Evolutionary conservation across 768 basidiomycete species (phyloP).

Genomic region (Boletus pseudopeckii): DNA sequence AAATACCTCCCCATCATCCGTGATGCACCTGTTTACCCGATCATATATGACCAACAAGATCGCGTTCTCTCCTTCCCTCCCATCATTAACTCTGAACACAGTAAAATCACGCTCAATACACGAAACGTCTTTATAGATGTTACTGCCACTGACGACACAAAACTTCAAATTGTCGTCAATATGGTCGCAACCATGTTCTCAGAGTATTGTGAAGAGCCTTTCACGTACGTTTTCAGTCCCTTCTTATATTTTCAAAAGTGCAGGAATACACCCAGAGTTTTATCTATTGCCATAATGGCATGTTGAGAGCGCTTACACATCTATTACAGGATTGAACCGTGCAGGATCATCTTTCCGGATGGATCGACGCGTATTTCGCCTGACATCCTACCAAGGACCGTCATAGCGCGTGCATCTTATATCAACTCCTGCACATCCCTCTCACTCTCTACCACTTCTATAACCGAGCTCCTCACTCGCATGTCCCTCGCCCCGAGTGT

Average conservation of each 20-base stretch:
- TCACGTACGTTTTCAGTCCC: constrained; percentile 58
- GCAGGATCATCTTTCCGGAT: constrained; percentile 76
- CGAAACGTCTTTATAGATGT: constrained; percentile 95
- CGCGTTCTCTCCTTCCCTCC: constrained; percentile 95
- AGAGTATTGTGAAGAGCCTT: constrained; percentile 90
- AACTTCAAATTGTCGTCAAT: constrained; percentile 92
- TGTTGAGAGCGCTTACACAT: not conserved
- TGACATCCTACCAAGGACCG: constrained; percentile 68
- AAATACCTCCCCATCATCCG: constrained; percentile 90
- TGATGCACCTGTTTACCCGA: constrained; percentile 93
- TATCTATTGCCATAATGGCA: not conserved
- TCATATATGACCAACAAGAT: constrained; percentile 91
- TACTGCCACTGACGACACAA: constrained; percentile 95
- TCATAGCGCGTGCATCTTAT: constrained; percentile 80
- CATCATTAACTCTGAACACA: constrained; percentile 96
- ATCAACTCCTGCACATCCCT: constrained; percentile 96
- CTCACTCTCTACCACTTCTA: constrained; percentile 58
- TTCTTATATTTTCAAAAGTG: not conserved
- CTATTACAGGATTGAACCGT: constrained; percentile 80
- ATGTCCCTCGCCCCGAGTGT: constrained; percentile 71
- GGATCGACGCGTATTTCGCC: constrained; percentile 77
- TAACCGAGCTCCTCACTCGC: constrained; percentile 68
- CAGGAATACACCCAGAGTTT: not conserved
- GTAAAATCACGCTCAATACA: constrained; percentile 94
- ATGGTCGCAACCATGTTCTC: constrained; percentile 98